Conservation (phyloP, 129 eudicot genomes). For the Rutidosis leptorrhynchoides region DNA sequence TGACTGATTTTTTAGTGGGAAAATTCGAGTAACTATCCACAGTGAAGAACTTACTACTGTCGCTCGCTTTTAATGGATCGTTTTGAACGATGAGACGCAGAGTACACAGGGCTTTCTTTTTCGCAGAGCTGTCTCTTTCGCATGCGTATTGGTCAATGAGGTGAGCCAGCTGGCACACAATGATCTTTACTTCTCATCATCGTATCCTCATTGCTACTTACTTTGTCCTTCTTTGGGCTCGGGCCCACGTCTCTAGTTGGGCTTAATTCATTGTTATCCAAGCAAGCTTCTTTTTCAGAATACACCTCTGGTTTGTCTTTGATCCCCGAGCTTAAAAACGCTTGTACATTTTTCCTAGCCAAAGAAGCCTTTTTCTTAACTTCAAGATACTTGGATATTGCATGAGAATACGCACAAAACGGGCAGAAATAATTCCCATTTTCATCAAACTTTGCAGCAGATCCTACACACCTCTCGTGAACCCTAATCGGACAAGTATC, state of each 20-base stretch:
- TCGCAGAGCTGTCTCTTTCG: conserved; percentile 27
- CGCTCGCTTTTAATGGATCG: conserved; percentile 37
- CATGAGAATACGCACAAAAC: conserved; percentile 77
- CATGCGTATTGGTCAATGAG: background rate
- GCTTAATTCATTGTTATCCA: conserved; percentile 23
- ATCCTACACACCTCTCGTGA: conserved; percentile 69
- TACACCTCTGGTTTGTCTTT: conserved; percentile 19
- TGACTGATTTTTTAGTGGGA: background rate
- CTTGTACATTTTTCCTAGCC: conserved; percentile 57
- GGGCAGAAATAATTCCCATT: conserved; percentile 67
- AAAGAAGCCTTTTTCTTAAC: conserved; percentile 47
- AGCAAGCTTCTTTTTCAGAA: conserved; percentile 19
- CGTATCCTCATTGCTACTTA: conserved; percentile 16
- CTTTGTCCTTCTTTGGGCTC: conserved; percentile 5
- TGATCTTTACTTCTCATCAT: conserved; percentile 17
- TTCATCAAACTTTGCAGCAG: conserved; percentile 44
- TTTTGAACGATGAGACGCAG: conserved; percentile 22
- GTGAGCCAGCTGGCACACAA: conserved; percentile 15
- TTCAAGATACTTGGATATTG: conserved; percentile 54
- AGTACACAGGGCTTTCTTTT: conserved; percentile 31
- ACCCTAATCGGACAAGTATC: conserved; percentile 54
- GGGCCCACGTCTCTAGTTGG: conserved; percentile 13
- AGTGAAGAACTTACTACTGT: conserved; percentile 41
- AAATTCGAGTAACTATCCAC: background rate
- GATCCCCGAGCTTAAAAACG: conserved; percentile 36